Evolutionary conservation across 1,284 basidiomycete species (phyloP), one percentile per base, ranked within the genome.

Genomic region (Moesziomyces aphidis): DNA sequence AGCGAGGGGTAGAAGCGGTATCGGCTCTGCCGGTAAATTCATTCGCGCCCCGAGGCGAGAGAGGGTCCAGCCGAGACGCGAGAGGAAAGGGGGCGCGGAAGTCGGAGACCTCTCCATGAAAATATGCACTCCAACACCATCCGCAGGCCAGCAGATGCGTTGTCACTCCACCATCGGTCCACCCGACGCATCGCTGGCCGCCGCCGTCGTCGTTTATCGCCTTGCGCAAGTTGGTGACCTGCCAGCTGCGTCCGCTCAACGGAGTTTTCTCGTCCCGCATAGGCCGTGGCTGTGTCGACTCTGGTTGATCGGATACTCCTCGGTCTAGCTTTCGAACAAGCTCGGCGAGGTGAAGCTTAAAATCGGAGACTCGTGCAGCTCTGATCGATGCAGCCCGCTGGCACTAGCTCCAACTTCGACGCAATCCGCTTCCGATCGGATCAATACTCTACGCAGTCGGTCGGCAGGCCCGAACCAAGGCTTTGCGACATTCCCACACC

Each of bases 401-500:
- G 39, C 17, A 6, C 39, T 19, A 8, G 39, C 3, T 42, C 19
- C 39, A 42, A 19, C 31, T 43, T 55, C 34, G 65, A 62, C 44
- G 55, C 54, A 19, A 54, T 62, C 22, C 52, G 56, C 22, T 59
- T 59, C 44, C 55, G 48, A 28, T 28, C 51, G 36, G 45, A 42
- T 23, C 34, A 49, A 21, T 15, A 55, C 36, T 22, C 52, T n/a
- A 21, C 45, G 4, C 22, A 24, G 26, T 28, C 11, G n/a, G 17
- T 44, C 46, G 52, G 28, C 15, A 23, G 36, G 19, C 17, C 42
- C 23, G 42, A 45, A 15, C 46, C 42, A 22, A 55, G 28, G 21
- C 7, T 13, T 19, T 21, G 34, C 51, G 71, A 56, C 24, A 52
- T 75, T 26, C 73, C 64, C 54, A 76, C 73, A 23, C 73, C 73